Percentiles rank a stretch among this genome's conserved stretches.
Evolutionary conservation across 352 stramenopile species (phyloP).

Genomic region (Albugo laibachii): DNA sequence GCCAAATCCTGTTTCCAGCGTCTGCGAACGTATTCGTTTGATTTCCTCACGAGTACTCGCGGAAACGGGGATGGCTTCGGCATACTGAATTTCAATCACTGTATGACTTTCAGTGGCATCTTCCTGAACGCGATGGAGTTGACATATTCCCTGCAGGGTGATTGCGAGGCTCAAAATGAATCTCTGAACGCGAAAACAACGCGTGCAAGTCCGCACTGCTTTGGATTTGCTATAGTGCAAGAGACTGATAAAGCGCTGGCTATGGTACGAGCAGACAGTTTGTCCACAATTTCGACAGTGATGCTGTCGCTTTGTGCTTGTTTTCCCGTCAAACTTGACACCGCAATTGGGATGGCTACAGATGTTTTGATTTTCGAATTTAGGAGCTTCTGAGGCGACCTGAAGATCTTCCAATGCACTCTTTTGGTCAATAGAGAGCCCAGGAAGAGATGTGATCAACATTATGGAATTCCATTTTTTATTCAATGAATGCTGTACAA

Average conservation of each 20-base stretch:
- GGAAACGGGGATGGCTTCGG: too few relatives aligned
- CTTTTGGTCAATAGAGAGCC: constrained; percentile 13
- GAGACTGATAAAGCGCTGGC: constrained; percentile 40
- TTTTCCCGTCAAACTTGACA: constrained; percentile 42
- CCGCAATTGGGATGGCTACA: constrained; percentile 41
- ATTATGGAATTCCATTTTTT: too few relatives aligned
- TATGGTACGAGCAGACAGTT: constrained; percentile 65
- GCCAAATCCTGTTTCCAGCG: constrained; percentile 21
- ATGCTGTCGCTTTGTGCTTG: constrained; percentile 45
- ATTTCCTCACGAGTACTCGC: constrained; percentile 11
- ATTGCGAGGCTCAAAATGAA: constrained; percentile 12
- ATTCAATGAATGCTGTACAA: too few relatives aligned
- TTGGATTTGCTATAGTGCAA: constrained; percentile 40
- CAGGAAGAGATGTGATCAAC: not conserved
- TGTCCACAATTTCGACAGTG: constrained; percentile 67
- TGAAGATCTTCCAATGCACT: constrained; percentile 16
- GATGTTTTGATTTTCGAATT: constrained; percentile 45
- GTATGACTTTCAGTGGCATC: too few relatives aligned
- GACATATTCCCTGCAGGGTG: too few relatives aligned
- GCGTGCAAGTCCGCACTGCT: constrained; percentile 39
- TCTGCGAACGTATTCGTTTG: constrained; percentile 32
- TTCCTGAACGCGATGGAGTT: too few relatives aligned
- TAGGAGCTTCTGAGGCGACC: constrained; percentile 33
- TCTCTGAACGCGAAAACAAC: constrained; percentile 53
- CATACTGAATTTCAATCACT: too few relatives aligned